Evolutionary conservation across 495 filamentous ascomycete species (phyloP).

Genomic region (Daldinia concentrica): DNA sequence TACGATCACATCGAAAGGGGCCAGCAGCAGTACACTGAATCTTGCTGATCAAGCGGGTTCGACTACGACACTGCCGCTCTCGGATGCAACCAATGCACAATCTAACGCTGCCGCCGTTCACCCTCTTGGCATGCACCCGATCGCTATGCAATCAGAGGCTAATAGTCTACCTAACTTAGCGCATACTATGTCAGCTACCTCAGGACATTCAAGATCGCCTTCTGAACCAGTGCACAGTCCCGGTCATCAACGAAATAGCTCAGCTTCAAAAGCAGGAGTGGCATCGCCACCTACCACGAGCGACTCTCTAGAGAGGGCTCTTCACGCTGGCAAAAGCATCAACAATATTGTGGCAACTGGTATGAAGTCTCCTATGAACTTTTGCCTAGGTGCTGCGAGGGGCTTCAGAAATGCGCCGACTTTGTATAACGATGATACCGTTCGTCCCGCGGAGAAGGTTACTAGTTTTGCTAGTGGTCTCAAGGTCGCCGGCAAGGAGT

Average conservation of each 20-base stretch:
- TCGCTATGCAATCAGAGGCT: conserved; percentile 3
- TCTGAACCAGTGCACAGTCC: conserved; percentile 21
- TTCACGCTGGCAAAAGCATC: conserved; percentile 70
- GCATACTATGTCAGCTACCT: conserved; percentile 7
- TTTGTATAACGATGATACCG: conserved; percentile 79
- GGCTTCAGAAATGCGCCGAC: conserved; percentile 88
- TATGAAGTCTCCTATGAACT: conserved; percentile 81
- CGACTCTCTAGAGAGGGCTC: conserved; percentile 61
- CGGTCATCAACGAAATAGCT: conserved; percentile 22
- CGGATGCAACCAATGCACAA: conserved; percentile 17
- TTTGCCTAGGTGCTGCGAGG: conserved; percentile 78
- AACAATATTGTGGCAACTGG: conserved; percentile 73
- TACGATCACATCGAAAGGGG: conserved; percentile 34
- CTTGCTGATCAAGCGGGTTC: conserved; percentile 10
- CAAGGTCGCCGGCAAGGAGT: conserved; percentile 71
- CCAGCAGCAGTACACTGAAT: conserved; percentile 33
- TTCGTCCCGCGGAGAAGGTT: conserved; percentile 74
- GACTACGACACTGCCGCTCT: conserved; percentile 20
- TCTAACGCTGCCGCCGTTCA: background rate
- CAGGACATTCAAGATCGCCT: conserved; percentile 28
- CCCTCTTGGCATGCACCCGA: conserved; percentile 18
- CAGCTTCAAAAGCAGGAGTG: conserved; percentile 2
- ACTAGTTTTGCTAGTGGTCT: conserved; percentile 74
- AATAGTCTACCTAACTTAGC: conserved; percentile 17
- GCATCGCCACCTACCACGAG: conserved; percentile 11